These are phyloP conservation scores for Globisporangium emineosum DNA, from an alignment of 352 stramenopile genomes.

Conservation along the genomic window DNA sequence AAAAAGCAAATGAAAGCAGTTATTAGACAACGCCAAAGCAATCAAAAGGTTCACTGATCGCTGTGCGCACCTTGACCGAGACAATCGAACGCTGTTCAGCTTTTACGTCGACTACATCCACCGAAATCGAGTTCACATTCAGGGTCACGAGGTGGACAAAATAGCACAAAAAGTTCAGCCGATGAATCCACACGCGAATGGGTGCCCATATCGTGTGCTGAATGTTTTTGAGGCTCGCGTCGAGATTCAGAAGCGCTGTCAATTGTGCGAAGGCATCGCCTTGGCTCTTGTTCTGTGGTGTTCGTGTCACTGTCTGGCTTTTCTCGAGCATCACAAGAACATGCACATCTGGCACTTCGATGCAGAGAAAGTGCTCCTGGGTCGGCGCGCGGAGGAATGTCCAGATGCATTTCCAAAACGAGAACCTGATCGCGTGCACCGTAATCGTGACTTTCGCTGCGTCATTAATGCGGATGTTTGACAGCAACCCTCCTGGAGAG, in stretches of 20 bases:
- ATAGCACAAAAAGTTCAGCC: conserved; percentile 30
- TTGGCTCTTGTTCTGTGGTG: not conserved
- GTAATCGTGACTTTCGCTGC: conserved; percentile 42
- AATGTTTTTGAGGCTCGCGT: conserved; percentile 27
- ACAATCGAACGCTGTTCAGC: conserved; percentile 11
- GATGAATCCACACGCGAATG: conserved; percentile 37
- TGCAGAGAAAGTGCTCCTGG: conserved; percentile 33
- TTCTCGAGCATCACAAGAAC: conserved; percentile 24
- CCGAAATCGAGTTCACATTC: conserved; percentile 22
- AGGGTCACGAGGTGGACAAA: conserved; percentile 36
- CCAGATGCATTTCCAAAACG: conserved; percentile 52
- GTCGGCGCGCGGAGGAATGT: conserved; percentile 45
- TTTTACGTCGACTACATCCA: conserved; percentile 33
- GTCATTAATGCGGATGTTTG: conserved; percentile 41
- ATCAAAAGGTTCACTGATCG: not conserved
- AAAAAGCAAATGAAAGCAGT: not conserved
- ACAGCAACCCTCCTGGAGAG: conserved; percentile 41
- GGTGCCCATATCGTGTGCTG: conserved; percentile 37
- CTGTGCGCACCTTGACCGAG: conserved; percentile 5
- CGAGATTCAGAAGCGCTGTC: conserved; percentile 22
- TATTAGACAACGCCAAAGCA: conserved; percentile 6
- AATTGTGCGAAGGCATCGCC: not conserved
- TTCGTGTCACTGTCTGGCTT: not conserved
- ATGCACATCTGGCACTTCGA: conserved; percentile 40
- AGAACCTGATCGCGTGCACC: conserved; percentile 34